Evolutionary conservation across 139 green algal species (phyloP), one percentile per base, ranked within the genome.

Genomic region (Chlamydomonas eustigma): DNA sequence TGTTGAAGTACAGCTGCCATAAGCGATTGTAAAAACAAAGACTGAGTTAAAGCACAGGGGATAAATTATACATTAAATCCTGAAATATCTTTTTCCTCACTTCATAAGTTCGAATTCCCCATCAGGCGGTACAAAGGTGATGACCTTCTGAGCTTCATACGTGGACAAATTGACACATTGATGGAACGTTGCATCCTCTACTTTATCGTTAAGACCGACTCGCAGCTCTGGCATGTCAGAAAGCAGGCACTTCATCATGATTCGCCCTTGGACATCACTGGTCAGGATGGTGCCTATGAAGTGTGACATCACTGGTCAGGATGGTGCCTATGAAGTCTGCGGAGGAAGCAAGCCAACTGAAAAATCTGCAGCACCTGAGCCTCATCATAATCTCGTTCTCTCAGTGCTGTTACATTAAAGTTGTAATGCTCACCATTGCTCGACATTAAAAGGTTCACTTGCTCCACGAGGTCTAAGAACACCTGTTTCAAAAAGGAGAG

Each of bases 51-150:
- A n/a, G n/a, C n/a, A n/a, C 44, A 58, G 44, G 44, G 44, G 44
- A 28, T 58, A 12, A 58, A 28, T 58, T 58, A 58, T 58, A 58
- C 44, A 58, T 58, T 58, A 58, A 58, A 58, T 58, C 12, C 44
- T 58, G 44, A 58, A 58, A 58, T 12, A 58, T 58, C 12, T 28
- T 58, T 18, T 30, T 8, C 1, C 36, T 76, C 92, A 96, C 84
- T 90, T 89, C 90, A 97, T 95, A 63, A 98, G 89, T 79, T 98
- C 93, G 86, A 98, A 98, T 80, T 98, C 93, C n/a, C 94, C 94
- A 66, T 98, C 94, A 1, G 94, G 93, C 4, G 94, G 93, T 35
- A 97, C 87, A 83, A 98, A 98, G 34, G 85, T 93, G 67, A 97
- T 89, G 71, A 92, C 82, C 31, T 72, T 72, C 65, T 72, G 65